Base-by-base conservation (phyloP, 805 yeast genomes). In the Ogataea pignaliae region DNA sequence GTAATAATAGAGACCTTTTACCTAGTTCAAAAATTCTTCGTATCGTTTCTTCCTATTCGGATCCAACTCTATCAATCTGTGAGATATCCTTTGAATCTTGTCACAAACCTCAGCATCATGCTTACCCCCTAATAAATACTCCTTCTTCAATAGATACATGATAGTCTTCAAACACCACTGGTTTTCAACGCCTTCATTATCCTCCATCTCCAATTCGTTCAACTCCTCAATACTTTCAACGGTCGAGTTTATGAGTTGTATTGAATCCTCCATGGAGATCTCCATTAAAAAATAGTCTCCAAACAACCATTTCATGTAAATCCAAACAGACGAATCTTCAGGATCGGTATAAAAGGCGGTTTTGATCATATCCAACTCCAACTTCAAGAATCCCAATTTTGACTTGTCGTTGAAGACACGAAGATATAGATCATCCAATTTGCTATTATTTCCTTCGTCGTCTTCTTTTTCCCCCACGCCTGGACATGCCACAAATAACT, bases 311-410 rank as follows among this genome's bases (percentile, higher is more conserved):
- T 81, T 76, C 46, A 88, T 72, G 59, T 90, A 93, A 2, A 85
- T 72, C 97, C 98, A 93, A 0, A 88, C 85, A 0, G 97, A 86
- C 36, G 95, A 90, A 59, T 93, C 99, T 42, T 87, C 91, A 0
- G 96, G 90, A 60, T 93, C 98, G 52, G 95, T 88, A 58, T 82
- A 88, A 66, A 88, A 79, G 0, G 98, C 99, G 28, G 87, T 83
- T 46, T 81, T 83, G 32, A 89, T 72, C 51, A 85, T 72, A 3
- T 73, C 74, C 35, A 89, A 64, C 61, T 93, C 99, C 15, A 69
- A 64, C 0, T 48, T 45, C 6, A 88, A 59, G 40, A 73, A 72
- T 2, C 63, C 51, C 17, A 34, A 15, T 31, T 51, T 55, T 32
- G 42, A 45, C 21, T 40, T 53, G 10, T 36, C 35, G 31, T 44